Evolutionary conservation across 78 protist genomes (phyloP).

Genomic region (Monosiga brevicollis): DNA sequence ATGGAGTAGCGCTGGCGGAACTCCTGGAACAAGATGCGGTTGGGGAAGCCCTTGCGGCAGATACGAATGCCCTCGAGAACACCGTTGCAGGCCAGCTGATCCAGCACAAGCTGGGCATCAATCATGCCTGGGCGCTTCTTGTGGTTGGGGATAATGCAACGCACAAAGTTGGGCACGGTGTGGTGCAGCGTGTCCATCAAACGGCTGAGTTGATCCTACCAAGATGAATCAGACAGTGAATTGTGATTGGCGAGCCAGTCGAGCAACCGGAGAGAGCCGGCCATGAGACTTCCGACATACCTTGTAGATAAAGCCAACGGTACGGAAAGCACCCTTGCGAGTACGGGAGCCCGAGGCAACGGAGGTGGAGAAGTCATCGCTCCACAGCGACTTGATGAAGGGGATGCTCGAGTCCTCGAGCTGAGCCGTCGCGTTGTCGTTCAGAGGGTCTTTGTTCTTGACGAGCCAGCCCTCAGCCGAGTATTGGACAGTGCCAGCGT

Average conservation of each 20-base stretch:
- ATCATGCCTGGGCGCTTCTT: constrained; percentile 41
- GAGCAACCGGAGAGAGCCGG: too few species aligned
- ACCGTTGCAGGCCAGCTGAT: constrained; percentile 91
- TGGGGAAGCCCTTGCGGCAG: constrained; percentile 81
- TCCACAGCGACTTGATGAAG: constrained; percentile 6
- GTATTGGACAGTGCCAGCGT: constrained; percentile 70
- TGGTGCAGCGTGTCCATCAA: constrained; percentile 66
- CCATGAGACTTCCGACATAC: too few species aligned
- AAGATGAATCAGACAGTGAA: too few species aligned
- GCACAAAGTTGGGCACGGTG: constrained; percentile 79
- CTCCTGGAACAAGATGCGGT: constrained; percentile 67
- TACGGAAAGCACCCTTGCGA: constrained; percentile 56
- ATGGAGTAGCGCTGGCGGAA: constrained; percentile 76
- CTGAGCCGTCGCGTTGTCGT: constrained; percentile 46
- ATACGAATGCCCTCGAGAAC: constrained; percentile 91
- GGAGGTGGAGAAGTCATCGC: constrained; percentile 38
- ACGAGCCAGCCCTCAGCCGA: constrained; percentile 47
- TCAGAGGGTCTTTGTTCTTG: constrained; percentile 65
- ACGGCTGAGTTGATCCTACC: constrained; percentile 44
- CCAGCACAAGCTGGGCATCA: constrained; percentile 47
- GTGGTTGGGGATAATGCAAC: constrained; percentile 86
- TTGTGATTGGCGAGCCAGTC: too few species aligned
- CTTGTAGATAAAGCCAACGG: constrained; percentile 58
- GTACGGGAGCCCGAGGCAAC: constrained; percentile 24
- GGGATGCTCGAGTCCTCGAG: constrained; percentile 24